Percentiles rank a stretch among this genome's conserved stretches.
These are phyloP conservation scores for Fusarium sp. DNA, from an alignment of 2,329 filamentous ascomycete genomes.

Conservation along the genomic window DNA sequence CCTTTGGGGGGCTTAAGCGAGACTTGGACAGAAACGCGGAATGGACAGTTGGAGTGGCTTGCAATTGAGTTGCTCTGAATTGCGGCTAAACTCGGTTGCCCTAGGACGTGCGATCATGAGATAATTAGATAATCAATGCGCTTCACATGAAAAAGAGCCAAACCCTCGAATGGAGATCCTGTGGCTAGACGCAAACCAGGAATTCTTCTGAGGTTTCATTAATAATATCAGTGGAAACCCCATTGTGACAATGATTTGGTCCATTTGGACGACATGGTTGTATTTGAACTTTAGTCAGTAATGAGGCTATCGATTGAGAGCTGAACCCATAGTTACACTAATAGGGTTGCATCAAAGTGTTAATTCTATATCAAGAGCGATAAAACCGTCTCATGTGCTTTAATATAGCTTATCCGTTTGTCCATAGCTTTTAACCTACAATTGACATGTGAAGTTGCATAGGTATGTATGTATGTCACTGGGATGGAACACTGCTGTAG, in stretches of 20 bases:
- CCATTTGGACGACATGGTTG: background rate
- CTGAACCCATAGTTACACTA: background rate
- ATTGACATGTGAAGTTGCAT: background rate
- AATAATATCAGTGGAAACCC: background rate
- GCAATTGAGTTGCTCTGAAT: slow-evolving; percentile 9
- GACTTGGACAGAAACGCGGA: background rate
- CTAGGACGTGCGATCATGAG: slow-evolving; percentile 8
- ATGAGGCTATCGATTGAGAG: background rate
- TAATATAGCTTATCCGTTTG: background rate
- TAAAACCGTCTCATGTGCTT: background rate
- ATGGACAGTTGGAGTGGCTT: slow-evolving; percentile 11
- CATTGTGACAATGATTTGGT: background rate
- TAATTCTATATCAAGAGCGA: background rate
- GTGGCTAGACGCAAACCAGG: background rate
- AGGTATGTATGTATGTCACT: background rate
- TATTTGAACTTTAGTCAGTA: background rate
- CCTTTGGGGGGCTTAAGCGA: background rate
- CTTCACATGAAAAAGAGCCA: background rate
- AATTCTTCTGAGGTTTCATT: background rate
- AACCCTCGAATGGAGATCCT: background rate
- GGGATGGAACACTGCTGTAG: background rate
- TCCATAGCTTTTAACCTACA: background rate
- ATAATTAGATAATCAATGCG: background rate
- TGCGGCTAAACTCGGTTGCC: slow-evolving; percentile 2
- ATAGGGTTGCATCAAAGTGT: background rate